Evolutionary conservation across 176 grass and related monocot species (phyloP).

Genomic region (Poa pratensis): DNA sequence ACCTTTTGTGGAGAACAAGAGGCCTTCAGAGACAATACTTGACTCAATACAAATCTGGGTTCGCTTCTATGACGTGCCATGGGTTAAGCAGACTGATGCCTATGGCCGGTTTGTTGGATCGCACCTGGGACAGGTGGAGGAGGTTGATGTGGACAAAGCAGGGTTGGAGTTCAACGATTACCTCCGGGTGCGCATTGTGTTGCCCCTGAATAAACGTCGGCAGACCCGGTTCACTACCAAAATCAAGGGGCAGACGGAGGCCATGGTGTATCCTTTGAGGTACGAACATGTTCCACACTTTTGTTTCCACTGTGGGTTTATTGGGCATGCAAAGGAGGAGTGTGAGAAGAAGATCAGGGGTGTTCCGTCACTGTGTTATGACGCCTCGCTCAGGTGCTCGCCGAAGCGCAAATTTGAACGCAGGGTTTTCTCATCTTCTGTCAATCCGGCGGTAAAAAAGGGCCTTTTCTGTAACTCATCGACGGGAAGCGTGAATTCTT

Average conservation of each 20-base stretch:
- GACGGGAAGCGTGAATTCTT: too few relatives aligned
- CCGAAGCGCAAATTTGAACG: too few relatives aligned
- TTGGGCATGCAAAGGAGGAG: background rate
- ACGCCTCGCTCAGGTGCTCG: too few relatives aligned
- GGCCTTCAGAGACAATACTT: too few relatives aligned
- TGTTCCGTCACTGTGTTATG: background rate
- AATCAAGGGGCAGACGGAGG: background rate
- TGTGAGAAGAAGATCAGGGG: background rate
- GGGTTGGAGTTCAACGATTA: background rate
- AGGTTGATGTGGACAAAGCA: background rate
- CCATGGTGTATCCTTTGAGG: background rate
- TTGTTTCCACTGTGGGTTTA: background rate
- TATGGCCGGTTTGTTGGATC: background rate
- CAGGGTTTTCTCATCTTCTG: too few relatives aligned
- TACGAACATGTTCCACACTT: background rate
- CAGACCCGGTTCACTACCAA: background rate
- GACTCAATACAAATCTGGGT: background rate
- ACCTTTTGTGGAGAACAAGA: fast-evolving
- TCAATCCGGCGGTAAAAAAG: too few relatives aligned
- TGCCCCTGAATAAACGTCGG: background rate
- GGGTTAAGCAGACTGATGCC: background rate
- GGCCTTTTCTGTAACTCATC: too few relatives aligned
- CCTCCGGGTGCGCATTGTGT: fast-evolving
- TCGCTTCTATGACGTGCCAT: background rate
- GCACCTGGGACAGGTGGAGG: background rate